Base-by-base conservation (phyloP, 768 basidiomycete species). In the Calocybe gangraenosa region DNA sequence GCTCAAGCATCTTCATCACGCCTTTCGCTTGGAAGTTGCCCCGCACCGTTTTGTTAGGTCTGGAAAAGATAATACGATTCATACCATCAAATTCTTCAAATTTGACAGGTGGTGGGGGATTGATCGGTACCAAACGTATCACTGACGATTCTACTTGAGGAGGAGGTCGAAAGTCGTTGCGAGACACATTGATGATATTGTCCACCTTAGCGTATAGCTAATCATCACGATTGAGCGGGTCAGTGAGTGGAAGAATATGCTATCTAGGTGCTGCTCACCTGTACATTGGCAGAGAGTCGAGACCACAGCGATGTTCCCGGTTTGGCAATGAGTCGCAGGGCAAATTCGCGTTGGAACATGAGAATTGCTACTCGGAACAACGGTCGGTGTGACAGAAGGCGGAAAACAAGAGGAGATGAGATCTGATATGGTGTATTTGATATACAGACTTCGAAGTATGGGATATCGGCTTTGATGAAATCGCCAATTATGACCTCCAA, bases 271-370 rank as follows among this genome's bases (percentile, higher is more conserved):
- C 20, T 9, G 53, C 62, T 21, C 41, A 67, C 72, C 59, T 98
- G 96, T 9, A 97, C 96, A 63, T 99, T 98, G 15, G 92, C 95
- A 14, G 89, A 90, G 15, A 99, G 69, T 33, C 96, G 78, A 40
- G 92, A 96, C 96, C 96, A 99, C 4, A 95, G 69, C 4, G 80
- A 70, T 2, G 89, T 83, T 7, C 83, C 83, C 0, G 96, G 92
- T 18, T 79, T 74, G 3, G 95, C 95, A 33, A 89, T 82, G 9
- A 99, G 78, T 1, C 96, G 86, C 49, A 94, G 74, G 0, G 96
- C 96, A 58, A 99, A 99, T 66, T 99, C 96, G 45, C 93, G 87
- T 68, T 99, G 96, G 71, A 99, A 99, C 96, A 99, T 99, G 69
- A 99, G 87, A 50, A 99, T 92, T 25, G 92, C 91, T 46, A 88